Evolutionary conservation across 768 basidiomycete genomes (phyloP), one percentile per base, ranked within the genome.

Genomic region (Psilocybe azurescens): DNA sequence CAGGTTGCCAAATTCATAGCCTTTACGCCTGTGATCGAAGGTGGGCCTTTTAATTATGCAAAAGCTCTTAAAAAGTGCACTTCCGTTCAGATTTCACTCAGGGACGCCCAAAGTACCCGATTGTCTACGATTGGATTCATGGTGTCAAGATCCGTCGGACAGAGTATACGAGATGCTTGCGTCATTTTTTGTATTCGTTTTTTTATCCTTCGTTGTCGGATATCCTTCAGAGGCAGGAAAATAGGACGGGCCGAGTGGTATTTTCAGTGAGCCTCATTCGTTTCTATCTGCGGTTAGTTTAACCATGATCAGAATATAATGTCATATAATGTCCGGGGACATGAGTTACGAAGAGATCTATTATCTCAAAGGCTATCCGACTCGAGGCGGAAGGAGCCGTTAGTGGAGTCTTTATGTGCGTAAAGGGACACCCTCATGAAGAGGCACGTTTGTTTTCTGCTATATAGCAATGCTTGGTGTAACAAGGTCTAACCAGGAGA

Each of bases 241-340:
- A 58, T 33, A 39, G 24, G 61, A 56, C 64, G 67, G 65, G 38
- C 64, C 66, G 63, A 56, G 36, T 24, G 59, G 61, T 64, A 61
- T 61, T 65, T 62, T 28, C 56, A 64, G 68, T 67, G 67, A 67
- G 63, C 61, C 49, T 56, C 38, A 47, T 61, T 67, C 59, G 44
- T 65, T 67, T 52, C 69, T 73, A 69, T 70, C 70, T 72, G 64
- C 61, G 62, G 65, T 56, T 57, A 59, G 61, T 64, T 36, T 62
- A 36, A 54, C 46, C 47, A 54, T 65, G 68, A 65, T 68, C 67
- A 65, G 63, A 65, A 67, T 62, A 68, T 65, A 69, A 70, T 72
- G 56, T 73, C 72, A 67, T 62, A 68, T 65, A 69, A 70, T 72
- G 56, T 73, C 72, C 72, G 72, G 66, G 67, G 72, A 68, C 66